A percentile compares a stretch with the other conserved stretches of the same genome.
These are phyloP conservation scores for Pseudoscleropodium purum DNA, from an alignment of 225 moss, liverwort and hornwort genomes.

Conservation along the genomic window DNA sequence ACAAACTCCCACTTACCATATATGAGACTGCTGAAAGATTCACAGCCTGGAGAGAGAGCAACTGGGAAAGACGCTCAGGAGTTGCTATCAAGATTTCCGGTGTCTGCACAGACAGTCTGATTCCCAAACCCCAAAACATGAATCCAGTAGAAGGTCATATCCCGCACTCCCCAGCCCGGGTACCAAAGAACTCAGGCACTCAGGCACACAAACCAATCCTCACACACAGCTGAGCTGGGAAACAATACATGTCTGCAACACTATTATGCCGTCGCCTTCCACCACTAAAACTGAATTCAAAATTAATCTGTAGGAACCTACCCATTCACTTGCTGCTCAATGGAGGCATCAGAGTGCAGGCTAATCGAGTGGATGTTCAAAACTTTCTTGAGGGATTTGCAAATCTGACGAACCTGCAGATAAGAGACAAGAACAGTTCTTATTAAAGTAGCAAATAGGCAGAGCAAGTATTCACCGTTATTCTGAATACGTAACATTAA, in stretches of 20 bases:
- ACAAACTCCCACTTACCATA: slow-evolving; percentile 33
- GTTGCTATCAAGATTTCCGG: slow-evolving; percentile 83
- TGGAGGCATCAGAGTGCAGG: slow-evolving; percentile 58
- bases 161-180: slow-evolving; percentile 28
- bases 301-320: slow-evolving; percentile 7
- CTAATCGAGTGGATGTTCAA: slow-evolving; percentile 62
- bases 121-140: slow-evolving; percentile 24
- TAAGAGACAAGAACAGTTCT: background rate
- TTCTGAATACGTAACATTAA: background rate
- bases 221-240: background rate
- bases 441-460: background rate
- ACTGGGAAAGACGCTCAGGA: slow-evolving; percentile 58
- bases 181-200: slow-evolving; percentile 18
- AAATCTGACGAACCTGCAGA: slow-evolving; percentile 63
- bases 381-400: slow-evolving; percentile 55
- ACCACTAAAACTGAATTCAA: background rate
- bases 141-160: slow-evolving; percentile 14
- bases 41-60: slow-evolving; percentile 42
- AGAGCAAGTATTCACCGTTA: background rate
- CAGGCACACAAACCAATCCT: slow-evolving; percentile 10
- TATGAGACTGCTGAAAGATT: slow-evolving; percentile 49
- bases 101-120: slow-evolving; percentile 51
- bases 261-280: background rate
- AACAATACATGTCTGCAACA: background rate
- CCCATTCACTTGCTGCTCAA: slow-evolving; percentile 72